Conservation (phyloP, 805 yeast genomes). For the Yarrowia hollandica region DNA sequence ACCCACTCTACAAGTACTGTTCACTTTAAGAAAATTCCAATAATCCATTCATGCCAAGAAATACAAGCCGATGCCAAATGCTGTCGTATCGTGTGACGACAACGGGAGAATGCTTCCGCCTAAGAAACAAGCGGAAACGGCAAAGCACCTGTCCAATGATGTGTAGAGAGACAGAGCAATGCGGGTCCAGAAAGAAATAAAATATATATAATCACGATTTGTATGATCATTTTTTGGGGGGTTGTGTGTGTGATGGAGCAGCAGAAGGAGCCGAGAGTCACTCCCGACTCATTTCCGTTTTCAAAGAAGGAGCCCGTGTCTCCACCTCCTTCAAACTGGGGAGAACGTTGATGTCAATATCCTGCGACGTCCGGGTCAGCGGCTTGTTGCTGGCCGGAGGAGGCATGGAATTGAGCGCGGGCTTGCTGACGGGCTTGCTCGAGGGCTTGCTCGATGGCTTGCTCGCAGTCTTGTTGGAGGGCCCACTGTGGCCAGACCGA, state of each 20-base stretch:
- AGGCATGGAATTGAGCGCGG: constrained; percentile 18
- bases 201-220: constrained; percentile 8
- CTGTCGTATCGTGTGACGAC: constrained; percentile 18
- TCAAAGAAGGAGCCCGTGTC: constrained; percentile 10
- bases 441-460: not conserved
- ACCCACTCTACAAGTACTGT: too few relatives aligned
- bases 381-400: constrained; percentile 28
- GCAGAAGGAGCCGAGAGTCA: not conserved
- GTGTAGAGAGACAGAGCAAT: not conserved
- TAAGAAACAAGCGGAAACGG: not conserved
- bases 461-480: not conserved
- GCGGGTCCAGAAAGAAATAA: constrained; percentile 20
- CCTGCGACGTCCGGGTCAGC: constrained; percentile 27
- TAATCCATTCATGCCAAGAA: constrained; percentile 28
- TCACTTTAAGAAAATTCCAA: constrained; percentile 1
- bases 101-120: constrained; percentile 19
- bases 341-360: constrained; percentile 15
- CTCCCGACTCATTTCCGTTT: constrained; percentile 19
- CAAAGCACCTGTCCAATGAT: not conserved
- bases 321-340: constrained; percentile 27
- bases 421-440: not conserved
- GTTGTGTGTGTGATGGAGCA: not conserved
- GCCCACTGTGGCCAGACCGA: not conserved
- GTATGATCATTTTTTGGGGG: not conserved
- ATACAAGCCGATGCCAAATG: constrained; percentile 26